Evolutionary conservation across 2,329 filamentous ascomycete genomes (phyloP).

Genomic region (Laburnicola sp.): DNA sequence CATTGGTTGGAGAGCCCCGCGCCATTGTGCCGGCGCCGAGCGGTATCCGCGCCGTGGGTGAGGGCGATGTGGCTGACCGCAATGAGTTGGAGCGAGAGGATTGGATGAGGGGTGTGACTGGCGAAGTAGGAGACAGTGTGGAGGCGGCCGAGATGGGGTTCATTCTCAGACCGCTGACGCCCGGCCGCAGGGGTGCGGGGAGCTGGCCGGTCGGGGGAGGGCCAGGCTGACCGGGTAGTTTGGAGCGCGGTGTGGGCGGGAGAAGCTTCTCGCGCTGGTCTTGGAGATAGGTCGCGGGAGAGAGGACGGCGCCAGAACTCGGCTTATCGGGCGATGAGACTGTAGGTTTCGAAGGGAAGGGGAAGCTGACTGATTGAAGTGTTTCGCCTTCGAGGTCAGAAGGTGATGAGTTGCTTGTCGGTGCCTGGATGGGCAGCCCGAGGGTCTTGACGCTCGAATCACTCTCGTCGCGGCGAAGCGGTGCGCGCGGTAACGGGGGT

Average conservation of each 20-base stretch:
- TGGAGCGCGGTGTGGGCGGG: slow-evolving; percentile 31
- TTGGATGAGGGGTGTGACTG: slow-evolving; percentile 14
- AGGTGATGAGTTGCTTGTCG: slow-evolving; percentile 19
- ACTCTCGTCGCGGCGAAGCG: slow-evolving; percentile 28
- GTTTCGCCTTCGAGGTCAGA: slow-evolving; percentile 14
- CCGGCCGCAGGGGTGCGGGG: slow-evolving; percentile 13
- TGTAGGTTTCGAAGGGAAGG: slow-evolving; percentile 19
- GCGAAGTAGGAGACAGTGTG: slow-evolving; percentile 17
- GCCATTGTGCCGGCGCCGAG: slow-evolving; percentile 44
- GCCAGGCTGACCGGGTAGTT: slow-evolving; percentile 8
- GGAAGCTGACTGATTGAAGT: slow-evolving; percentile 26
- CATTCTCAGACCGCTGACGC: slow-evolving; percentile 39
- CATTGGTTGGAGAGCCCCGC: slow-evolving; percentile 37
- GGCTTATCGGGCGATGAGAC: slow-evolving; percentile 21
- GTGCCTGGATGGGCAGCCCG: slow-evolving; percentile 37
- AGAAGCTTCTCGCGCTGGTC: slow-evolving; percentile 41
- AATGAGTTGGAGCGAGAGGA: slow-evolving; percentile 18
- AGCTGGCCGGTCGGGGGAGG: slow-evolving; percentile 12
- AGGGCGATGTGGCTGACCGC: slow-evolving; percentile 20
- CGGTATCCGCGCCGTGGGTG: slow-evolving; percentile 38
- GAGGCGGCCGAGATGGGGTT: slow-evolving; percentile 39
- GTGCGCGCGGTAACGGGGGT: slow-evolving; percentile 12
- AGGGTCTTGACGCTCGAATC: slow-evolving; percentile 33
- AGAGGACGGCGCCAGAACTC: slow-evolving; percentile 31
- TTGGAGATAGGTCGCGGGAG: slow-evolving; percentile 38